phyloP scores from a whole-genome alignment of 495 filamentous ascomycete genomes.

The Penicillium manginii region DNA sequence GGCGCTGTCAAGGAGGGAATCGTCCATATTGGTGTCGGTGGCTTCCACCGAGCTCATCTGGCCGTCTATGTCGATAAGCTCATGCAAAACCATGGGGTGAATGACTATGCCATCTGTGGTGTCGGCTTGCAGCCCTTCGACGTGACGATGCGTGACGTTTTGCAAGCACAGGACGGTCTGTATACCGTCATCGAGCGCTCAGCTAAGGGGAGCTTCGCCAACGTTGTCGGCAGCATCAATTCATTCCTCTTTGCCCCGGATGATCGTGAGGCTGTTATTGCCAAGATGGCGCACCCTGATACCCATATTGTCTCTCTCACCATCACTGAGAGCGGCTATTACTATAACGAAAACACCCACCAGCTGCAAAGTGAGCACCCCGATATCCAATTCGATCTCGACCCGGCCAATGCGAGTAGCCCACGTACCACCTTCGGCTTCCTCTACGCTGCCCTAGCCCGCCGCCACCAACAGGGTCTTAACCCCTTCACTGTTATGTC shows the following conservation, averaged over 20 bases:
- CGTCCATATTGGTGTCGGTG: slow-evolving; percentile 52
- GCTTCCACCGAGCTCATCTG: slow-evolving; percentile 55
- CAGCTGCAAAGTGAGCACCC: slow-evolving; percentile 48
- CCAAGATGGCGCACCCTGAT: slow-evolving; percentile 54
- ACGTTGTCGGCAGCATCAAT: slow-evolving; percentile 53
- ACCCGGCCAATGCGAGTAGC: slow-evolving; percentile 36
- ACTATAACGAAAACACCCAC: slow-evolving; percentile 57
- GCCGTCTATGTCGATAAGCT: slow-evolving; percentile 51
- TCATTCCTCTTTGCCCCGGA: slow-evolving; percentile 53
- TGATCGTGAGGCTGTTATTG: slow-evolving; percentile 49
- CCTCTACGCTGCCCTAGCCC: slow-evolving; percentile 50
- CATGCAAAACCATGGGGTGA: slow-evolving; percentile 49
- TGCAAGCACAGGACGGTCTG: slow-evolving; percentile 48
- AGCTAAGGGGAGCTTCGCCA: slow-evolving; percentile 46
- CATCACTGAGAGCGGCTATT: slow-evolving; percentile 57
- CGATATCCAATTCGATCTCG: slow-evolving; percentile 50
- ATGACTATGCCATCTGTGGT: slow-evolving; percentile 50
- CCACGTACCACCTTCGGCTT: slow-evolving; percentile 53
- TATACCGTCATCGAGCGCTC: slow-evolving; percentile 55
- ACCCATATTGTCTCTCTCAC: slow-evolving; percentile 55
- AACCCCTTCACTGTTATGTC: slow-evolving; percentile 55
- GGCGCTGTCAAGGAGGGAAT: slow-evolving; percentile 53
- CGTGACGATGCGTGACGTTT: slow-evolving; percentile 46
- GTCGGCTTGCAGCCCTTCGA: slow-evolving; percentile 53
- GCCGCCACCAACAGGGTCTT: slow-evolving; percentile 44